Evolutionary conservation across 1,139 yeast species (phyloP).

Genomic region (Geotrichum histeridarum): DNA sequence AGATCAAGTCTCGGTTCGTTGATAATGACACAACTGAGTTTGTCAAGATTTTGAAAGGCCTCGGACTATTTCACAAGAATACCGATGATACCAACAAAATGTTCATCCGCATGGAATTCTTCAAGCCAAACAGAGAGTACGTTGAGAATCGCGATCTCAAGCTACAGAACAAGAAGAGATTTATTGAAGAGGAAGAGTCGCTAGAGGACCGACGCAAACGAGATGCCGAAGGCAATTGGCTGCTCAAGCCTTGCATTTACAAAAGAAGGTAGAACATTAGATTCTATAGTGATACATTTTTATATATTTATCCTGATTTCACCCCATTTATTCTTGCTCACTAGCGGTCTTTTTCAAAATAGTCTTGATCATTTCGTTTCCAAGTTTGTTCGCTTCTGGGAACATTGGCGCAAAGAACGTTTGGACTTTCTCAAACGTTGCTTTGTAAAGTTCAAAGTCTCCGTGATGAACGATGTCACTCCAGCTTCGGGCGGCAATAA

Average conservation of each 20-base stretch:
- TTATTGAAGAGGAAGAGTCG: conserved; percentile 61
- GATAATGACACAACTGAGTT: conserved; percentile 61
- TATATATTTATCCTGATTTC: background rate
- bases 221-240: conserved; percentile 77
- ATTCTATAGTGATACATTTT: background rate
- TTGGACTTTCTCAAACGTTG: conserved; percentile 74
- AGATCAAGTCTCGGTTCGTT: conserved; percentile 83
- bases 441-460: conserved; percentile 64
- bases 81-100: conserved; percentile 86
- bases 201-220: conserved; percentile 52
- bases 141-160: conserved; percentile 60
- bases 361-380: conserved; percentile 95
- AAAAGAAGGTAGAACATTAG: conserved; percentile 59
- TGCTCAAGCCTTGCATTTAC: conserved; percentile 91
- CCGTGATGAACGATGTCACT: conserved; percentile 74
- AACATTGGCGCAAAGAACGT: conserved; percentile 78
- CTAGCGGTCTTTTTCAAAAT: conserved; percentile 42
- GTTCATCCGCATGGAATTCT: conserved; percentile 92
- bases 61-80: conserved; percentile 81
- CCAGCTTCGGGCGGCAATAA: conserved; percentile 52
- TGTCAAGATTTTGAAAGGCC: conserved; percentile 64
- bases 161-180: conserved; percentile 47
- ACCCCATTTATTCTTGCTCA: background rate
- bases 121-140: conserved; percentile 67
- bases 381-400: conserved; percentile 79